Evolutionary conservation across 495 filamentous ascomycete genomes (phyloP), one percentile per base, ranked within the genome.

Genomic region (Talaromyces liani): DNA sequence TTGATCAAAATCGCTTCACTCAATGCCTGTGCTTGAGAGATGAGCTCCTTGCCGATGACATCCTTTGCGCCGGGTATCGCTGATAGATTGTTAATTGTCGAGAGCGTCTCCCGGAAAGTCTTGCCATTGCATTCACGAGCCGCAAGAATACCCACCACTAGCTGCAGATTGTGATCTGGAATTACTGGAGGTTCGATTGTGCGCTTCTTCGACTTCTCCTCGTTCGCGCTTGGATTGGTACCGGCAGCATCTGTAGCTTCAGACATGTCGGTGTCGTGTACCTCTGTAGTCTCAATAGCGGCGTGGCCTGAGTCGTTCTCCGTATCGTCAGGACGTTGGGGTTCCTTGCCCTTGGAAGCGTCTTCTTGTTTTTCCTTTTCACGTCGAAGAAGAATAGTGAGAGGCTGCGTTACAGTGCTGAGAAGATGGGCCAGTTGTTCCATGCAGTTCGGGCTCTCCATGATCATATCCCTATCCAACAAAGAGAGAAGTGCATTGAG

Each of bases 41-140:
- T 88, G 39, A 99, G 83, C 75, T 97, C 95, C 58, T 88, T 85
- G 29, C 93, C 93, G 73, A 99, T 98, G 8, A 94, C 81, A 65
- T 89, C 87, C 69, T 93, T 92, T 16, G 95, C 93, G 27, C 88
- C 91, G 24, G 93, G 92, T 64, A 99, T 91, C 54, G 88, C 87
- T 39, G 94, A 97, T 34, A 99, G 86, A 69, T 98, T 97, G 77
- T 96, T 97, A 80, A 99, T 98, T 8, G 94, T 93, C 18, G 95
- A 93, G 54, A 98, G 83, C 0, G 95, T 97, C 69, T 98, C 93
- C 68, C 91, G 88, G 82, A 98, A 98, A 2, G 93, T 97, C 78
- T 96, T 96, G 57, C 90, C 92, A 68, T 89, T 94, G 76, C 94
- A 99, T 72, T 99, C 94, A 31, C 92, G 89, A 60, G 94, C 93